Evolutionary conservation across 176 grass and related monocot species (phyloP).

Genomic region (Aechmea fasciata): DNA sequence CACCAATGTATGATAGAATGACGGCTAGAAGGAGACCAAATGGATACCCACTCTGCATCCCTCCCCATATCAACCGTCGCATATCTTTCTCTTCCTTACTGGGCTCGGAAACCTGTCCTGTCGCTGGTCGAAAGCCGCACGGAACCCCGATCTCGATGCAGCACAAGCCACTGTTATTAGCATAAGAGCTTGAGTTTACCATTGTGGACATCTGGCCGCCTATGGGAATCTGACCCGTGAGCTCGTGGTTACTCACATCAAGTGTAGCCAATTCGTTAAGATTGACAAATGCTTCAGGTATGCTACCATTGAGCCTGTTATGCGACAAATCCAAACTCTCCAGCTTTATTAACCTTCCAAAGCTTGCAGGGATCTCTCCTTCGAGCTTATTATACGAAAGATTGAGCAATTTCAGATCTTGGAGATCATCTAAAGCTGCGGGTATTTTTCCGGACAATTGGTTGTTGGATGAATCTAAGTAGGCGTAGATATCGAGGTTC

Average conservation of each 20-base stretch:
- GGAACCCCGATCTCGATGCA: not conserved
- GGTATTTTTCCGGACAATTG: conserved; percentile 23
- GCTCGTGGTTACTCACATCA: conserved; percentile 15
- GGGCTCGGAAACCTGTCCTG: not conserved
- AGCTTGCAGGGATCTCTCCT: conserved; percentile 19
- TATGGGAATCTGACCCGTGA: conserved; percentile 9
- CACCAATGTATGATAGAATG: not conserved
- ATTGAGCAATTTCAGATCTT: conserved; percentile 22
- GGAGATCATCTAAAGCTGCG: not conserved
- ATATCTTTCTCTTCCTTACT: not conserved
- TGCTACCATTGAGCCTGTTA: conserved; percentile 19
- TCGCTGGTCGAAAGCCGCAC: not conserved
- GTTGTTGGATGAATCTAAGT: conserved; percentile 22
- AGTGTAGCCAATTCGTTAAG: conserved; percentile 14
- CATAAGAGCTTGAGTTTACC: not conserved
- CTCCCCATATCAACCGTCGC: not conserved
- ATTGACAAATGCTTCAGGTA: conserved; percentile 22
- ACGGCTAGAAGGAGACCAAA: not conserved
- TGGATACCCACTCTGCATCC: not conserved
- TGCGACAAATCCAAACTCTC: conserved; percentile 30
- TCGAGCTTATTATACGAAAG: conserved; percentile 21
- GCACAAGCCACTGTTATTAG: not conserved
- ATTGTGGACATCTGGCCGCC: not conserved
- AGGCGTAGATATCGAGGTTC: conserved; percentile 15
- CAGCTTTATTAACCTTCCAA: conserved; percentile 7